phyloP scores from a whole-genome alignment of 495 filamentous ascomycete genomes.

The Aspergillus nanangensis region DNA sequence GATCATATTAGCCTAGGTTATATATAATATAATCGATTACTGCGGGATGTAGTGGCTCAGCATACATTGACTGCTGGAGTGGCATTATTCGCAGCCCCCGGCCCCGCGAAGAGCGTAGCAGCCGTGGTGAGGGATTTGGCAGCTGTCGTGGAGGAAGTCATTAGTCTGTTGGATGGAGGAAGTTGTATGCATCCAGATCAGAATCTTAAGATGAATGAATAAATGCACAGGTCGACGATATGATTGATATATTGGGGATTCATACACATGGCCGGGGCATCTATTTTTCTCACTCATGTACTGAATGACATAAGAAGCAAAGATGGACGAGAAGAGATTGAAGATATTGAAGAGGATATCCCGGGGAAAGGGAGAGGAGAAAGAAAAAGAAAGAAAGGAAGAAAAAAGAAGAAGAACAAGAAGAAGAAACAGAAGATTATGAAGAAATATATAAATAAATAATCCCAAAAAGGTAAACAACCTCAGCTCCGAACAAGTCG shows the following conservation, averaged over 20 bases:
- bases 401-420: background rate
- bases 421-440: background rate
- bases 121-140: conserved; percentile 26
- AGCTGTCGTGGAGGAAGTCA: conserved; percentile 18
- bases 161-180: conserved; percentile 3
- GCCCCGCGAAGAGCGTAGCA: conserved; percentile 37
- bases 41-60: too few species aligned
- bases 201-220: too few species aligned
- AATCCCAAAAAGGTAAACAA: background rate
- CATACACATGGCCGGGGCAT: background rate
- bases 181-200: too few species aligned
- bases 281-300: background rate
- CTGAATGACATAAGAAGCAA: too few species aligned
- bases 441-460: background rate
- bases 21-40: too few species aligned
- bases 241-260: too few species aligned
- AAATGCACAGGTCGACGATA: too few species aligned
- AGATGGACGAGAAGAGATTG: too few species aligned
- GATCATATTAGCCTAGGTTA: too few species aligned
- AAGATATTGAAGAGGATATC: too few species aligned
- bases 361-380: too few species aligned
- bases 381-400: conserved; percentile 1
- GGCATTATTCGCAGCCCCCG: conserved; percentile 30
- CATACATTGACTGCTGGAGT: conserved; percentile 33
- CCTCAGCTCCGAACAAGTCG: background rate